phyloP scores from a whole-genome alignment of 257 asterid genomes.

The Przewalskia tangutica region DNA sequence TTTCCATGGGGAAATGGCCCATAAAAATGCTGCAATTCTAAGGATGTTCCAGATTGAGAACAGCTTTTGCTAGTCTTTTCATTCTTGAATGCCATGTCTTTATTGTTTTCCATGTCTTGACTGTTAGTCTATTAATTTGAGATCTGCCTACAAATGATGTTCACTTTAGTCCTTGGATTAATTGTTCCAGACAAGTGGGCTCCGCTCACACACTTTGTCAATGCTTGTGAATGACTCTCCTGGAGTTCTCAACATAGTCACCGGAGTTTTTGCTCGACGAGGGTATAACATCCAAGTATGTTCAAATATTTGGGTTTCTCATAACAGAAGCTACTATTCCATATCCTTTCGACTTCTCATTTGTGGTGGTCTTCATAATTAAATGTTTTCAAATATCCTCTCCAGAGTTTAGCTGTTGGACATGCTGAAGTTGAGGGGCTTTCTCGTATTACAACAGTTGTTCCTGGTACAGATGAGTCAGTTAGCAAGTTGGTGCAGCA shows the following conservation, averaged over 20 bases:
- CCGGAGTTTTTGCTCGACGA: constrained; percentile 93
- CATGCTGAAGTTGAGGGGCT: constrained; percentile 89
- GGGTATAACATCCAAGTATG: constrained; percentile 92
- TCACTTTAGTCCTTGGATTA: neutral
- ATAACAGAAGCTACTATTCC: neutral
- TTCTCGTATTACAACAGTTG: constrained; percentile 97
- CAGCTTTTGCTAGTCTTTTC: neutral
- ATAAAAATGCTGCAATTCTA: neutral
- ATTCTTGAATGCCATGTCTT: neutral
- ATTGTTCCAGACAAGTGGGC: constrained; percentile 69
- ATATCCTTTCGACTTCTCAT: constrained; percentile 4
- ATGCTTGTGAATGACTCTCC: constrained; percentile 91
- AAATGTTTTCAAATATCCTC: constrained; percentile 11
- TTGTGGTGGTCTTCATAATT: neutral
- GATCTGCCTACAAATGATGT: neutral
- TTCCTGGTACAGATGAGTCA: constrained; percentile 93
- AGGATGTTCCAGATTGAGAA: neutral
- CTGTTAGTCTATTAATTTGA: neutral
- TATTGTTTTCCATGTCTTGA: neutral
- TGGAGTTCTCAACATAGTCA: constrained; percentile 90
- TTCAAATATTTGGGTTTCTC: neutral
- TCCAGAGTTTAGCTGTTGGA: constrained; percentile 96
- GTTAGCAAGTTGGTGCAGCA: constrained; percentile 76
- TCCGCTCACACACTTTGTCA: constrained; percentile 89
- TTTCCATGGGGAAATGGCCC: neutral